Evolutionary conservation across 352 stramenopile genomes (phyloP).

Genomic region (Pythium apleroticum): DNA sequence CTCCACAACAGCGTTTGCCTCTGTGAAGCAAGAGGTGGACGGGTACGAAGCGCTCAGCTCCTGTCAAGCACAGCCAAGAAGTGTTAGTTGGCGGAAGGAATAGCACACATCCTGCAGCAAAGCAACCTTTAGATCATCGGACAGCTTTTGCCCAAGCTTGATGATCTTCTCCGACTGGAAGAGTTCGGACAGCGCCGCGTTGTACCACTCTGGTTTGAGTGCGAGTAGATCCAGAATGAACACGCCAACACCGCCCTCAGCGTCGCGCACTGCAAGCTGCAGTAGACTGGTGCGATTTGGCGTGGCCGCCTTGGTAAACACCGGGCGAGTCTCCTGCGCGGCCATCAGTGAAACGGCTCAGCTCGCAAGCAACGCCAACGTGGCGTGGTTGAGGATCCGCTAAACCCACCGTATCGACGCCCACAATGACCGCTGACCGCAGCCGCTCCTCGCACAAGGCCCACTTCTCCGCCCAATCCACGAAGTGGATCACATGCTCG

Average conservation of each 20-base stretch:
- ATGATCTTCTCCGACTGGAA: conserved; percentile 65
- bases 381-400: no score
- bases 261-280: conserved; percentile 60
- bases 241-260: conserved; percentile 50
- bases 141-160: conserved; percentile 70
- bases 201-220: conserved; percentile 55
- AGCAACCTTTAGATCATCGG: conserved; percentile 52
- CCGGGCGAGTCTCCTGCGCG: conserved; percentile 59
- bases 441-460: conserved; percentile 46
- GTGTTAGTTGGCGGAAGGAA: not conserved
- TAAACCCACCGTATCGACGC: conserved; percentile 65
- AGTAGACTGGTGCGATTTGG: conserved; percentile 56
- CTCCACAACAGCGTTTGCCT: conserved; percentile 66
- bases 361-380: no score
- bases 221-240: conserved; percentile 70
- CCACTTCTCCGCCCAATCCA: conserved; percentile 44
- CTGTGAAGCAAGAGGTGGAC: conserved; percentile 63
- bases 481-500: conserved; percentile 45
- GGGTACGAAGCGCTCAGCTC: conserved; percentile 63
- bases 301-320: conserved; percentile 37
- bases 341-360: not conserved
- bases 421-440: conserved; percentile 48
- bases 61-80: conserved; percentile 5
- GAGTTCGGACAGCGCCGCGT: conserved; percentile 45
- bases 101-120: not conserved